Base-by-base conservation (phyloP, 164 flowering plant genomes). In the Stephania japonica region DNA sequence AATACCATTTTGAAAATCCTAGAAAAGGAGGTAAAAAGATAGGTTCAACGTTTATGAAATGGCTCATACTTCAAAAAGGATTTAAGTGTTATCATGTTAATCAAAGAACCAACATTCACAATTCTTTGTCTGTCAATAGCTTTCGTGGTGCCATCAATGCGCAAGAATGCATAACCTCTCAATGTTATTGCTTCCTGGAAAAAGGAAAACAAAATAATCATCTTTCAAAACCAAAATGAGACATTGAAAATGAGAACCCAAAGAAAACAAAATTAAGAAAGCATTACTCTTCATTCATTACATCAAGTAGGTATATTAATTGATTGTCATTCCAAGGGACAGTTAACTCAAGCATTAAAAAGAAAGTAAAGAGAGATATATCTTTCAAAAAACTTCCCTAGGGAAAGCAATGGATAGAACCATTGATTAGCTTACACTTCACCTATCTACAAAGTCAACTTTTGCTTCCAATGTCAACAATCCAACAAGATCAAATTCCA, bases 111-210 rank as follows among this genome's bases (percentile, higher is more conserved):
- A 66, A 96, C 99, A 77, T 91, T 82, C 63, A 96, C 97, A 75
- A 87, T 81, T 81, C 83, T 92, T 78, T 86, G 66, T 77, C 99
- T 82, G 70, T 96, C 99, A 74, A 75, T 76, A 70, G 88, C 83
- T 83, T 96, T 96, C 47, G 97, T 93, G 56, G 97, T 92, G 42
- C 99, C 99, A 83, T 93, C 99, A 79, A 96, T 96, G 25, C 99
- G 90, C 69, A 88, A 72, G 76, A 79, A 92, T 69, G 77, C 56
- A 72, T 87, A 92, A 62, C 89, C 91, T 25, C 80, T 84, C 42
- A 86, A 84, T 27, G 62, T 18, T 42, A 94, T 76, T 21, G 91
- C 84, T 26, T 91, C 95, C 98, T 94, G 79, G 64, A 16, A 5
- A n/a, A 59, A 59, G 21, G 7, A 19, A 75, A 56, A 65, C 72